A percentile compares a stretch with the other conserved stretches of the same genome.
These are phyloP conservation scores for Debaryomyces robertsiae DNA, from an alignment of 1,139 yeast genomes.

Conservation along the genomic window DNA sequence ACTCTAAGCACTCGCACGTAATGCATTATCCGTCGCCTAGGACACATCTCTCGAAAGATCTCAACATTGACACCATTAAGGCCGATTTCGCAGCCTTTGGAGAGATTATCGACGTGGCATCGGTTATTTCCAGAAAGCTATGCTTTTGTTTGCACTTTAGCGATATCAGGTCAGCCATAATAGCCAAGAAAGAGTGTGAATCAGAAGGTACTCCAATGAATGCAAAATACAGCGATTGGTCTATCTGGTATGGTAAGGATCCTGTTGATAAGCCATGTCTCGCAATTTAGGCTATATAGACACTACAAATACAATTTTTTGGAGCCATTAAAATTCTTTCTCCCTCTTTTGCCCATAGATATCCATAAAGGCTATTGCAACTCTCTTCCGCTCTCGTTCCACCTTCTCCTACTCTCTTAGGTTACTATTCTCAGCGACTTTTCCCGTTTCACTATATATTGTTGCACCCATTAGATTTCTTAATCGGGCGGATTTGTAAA, in stretches of 20 bases:
- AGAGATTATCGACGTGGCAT: constrained; percentile 59
- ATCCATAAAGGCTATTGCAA: too few species aligned
- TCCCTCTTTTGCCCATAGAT: too few species aligned
- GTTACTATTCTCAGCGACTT: too few species aligned
- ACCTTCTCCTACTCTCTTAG: too few species aligned
- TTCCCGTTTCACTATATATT: too few species aligned
- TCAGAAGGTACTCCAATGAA: constrained; percentile 37
- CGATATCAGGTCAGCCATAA: constrained; percentile 64
- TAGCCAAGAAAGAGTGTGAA: constrained; percentile 54
- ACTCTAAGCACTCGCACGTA: constrained; percentile 19
- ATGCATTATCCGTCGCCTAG: constrained; percentile 38
- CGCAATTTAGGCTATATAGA: constrained; percentile 8
- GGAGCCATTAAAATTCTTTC: too few species aligned
- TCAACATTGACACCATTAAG: constrained; percentile 36
- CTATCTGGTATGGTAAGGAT: constrained; percentile 68
- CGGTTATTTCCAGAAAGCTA: constrained; percentile 66
- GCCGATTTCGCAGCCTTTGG: constrained; percentile 62
- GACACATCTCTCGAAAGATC: constrained; percentile 31
- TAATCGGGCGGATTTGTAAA: constrained; percentile 17
- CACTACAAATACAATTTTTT: background rate
- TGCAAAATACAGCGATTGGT: constrained; percentile 61
- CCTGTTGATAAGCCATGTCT: constrained; percentile 57
- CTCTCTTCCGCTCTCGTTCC: too few species aligned
- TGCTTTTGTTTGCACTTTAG: constrained; percentile 65
- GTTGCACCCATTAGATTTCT: constrained; percentile 17